These are phyloP conservation scores for Tremellales sp. DNA, from an alignment of 1,284 basidiomycete genomes.

Conservation along the genomic window DNA sequence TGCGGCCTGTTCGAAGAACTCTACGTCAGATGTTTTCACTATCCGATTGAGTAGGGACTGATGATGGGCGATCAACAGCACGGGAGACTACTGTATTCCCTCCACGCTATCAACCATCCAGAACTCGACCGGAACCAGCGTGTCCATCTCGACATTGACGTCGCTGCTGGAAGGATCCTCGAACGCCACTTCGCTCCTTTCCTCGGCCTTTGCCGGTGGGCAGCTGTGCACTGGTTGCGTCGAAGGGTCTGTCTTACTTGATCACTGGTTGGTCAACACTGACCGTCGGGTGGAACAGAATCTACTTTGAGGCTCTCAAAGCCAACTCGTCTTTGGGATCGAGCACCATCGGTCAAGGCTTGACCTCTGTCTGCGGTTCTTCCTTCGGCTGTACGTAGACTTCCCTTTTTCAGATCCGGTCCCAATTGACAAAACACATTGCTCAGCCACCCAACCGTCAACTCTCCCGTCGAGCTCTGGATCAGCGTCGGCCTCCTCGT, in stretches of 20 bases:
- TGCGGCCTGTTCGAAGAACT: slow-evolving; percentile 39
- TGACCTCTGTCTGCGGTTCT: slow-evolving; percentile 33
- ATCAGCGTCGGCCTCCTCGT: slow-evolving; percentile 4
- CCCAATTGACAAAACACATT: neutral
- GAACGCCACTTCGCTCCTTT: slow-evolving; percentile 11
- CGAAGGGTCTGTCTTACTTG: slow-evolving; percentile 20
- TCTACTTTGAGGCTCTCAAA: slow-evolving; percentile 34
- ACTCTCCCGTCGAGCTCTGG: too few relatives aligned
- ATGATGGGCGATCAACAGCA: slow-evolving; percentile 19
- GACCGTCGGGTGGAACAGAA: slow-evolving; percentile 13
- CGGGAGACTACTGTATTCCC: slow-evolving; percentile 36
- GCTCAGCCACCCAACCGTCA: slow-evolving; percentile 1
- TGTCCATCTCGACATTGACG: slow-evolving; percentile 26
- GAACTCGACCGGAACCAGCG: slow-evolving; percentile 24
- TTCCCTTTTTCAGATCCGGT: too few relatives aligned
- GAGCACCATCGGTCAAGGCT: slow-evolving; percentile 22
- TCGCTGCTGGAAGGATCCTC: slow-evolving; percentile 24
- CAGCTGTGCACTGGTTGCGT: slow-evolving; percentile 43
- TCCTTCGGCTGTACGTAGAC: slow-evolving; percentile 35
- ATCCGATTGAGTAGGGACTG: neutral
- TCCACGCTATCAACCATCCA: slow-evolving; percentile 34
- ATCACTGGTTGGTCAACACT: neutral
- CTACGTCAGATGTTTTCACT: slow-evolving; percentile 28
- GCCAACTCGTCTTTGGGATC: slow-evolving; percentile 32
- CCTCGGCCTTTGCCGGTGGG: slow-evolving; percentile 19